These are phyloP conservation scores for Trichoderma sp. DNA, from an alignment of 2,329 filamentous ascomycete genomes.

Conservation along the genomic window DNA sequence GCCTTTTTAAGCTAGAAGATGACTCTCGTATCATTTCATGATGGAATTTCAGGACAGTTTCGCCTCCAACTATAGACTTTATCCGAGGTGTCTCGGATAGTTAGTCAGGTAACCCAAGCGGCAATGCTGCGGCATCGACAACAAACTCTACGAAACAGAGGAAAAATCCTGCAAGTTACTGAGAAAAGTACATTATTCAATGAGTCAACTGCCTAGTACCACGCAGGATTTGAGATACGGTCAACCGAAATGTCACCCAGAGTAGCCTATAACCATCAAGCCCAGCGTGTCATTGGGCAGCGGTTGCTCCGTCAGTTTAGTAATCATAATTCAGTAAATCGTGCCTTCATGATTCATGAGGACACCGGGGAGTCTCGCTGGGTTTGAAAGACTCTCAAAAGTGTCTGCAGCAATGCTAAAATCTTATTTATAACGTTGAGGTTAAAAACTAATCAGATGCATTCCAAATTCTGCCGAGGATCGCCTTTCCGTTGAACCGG, in stretches of 20 bases:
- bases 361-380: neutral
- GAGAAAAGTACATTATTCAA: neutral
- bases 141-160: neutral
- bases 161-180: neutral
- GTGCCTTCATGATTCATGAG: neutral
- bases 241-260: neutral
- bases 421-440: neutral
- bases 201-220: neutral
- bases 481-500: neutral
- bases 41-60: neutral
- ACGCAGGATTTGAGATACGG: neutral
- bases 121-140: neutral
- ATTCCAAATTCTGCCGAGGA: neutral
- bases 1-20: neutral
- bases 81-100: neutral
- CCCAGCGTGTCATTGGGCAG: neutral
- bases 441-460: neutral
- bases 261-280: neutral
- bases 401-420: neutral
- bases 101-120: neutral
- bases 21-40: neutral
- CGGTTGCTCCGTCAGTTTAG: neutral
- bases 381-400: neutral
- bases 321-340: neutral
- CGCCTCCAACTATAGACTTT: neutral